These are phyloP conservation scores for Dicorynia guianensis DNA, from an alignment of 306 rosid species.

Conservation along the genomic window DNA sequence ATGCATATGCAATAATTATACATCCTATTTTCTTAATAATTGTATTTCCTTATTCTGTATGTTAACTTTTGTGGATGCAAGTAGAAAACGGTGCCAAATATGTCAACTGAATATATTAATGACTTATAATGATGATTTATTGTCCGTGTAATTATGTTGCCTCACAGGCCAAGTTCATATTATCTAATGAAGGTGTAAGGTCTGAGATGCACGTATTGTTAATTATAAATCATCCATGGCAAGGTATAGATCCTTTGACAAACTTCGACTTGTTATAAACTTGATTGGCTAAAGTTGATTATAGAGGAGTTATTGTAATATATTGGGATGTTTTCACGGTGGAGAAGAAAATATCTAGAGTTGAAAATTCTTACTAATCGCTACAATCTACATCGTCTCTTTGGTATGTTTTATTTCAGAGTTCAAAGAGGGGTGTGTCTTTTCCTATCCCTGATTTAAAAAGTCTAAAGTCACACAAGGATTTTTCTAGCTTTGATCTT, in stretches of 20 bases:
- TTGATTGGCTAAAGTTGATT: slow-evolving; percentile 64
- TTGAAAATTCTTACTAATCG: slow-evolving; percentile 76
- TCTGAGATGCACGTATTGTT: slow-evolving; percentile 48
- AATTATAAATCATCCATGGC: slow-evolving; percentile 52
- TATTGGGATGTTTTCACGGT: slow-evolving; percentile 63
- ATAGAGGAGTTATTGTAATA: slow-evolving; percentile 72
- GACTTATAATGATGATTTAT: slow-evolving; percentile 79
- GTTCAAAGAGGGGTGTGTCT: slow-evolving; percentile 76
- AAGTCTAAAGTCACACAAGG: too few species aligned
- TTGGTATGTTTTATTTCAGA: slow-evolving; percentile 65
- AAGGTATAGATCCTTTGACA: slow-evolving; percentile 54
- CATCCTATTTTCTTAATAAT: slow-evolving; percentile 1
- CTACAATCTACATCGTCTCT: slow-evolving; percentile 68
- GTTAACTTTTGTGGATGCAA: slow-evolving; percentile 60
- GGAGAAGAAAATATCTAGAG: slow-evolving; percentile 65
- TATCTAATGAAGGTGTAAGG: slow-evolving; percentile 56
- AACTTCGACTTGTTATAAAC: slow-evolving; percentile 58
- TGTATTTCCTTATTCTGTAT: slow-evolving; percentile 47
- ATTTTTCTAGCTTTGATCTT: slow-evolving; percentile 60
- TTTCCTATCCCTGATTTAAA: too few species aligned
- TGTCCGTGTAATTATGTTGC: slow-evolving; percentile 80
- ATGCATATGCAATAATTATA: too few species aligned
- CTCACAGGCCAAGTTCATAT: slow-evolving; percentile 58
- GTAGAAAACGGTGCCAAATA: slow-evolving; percentile 59
- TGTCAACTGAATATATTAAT: slow-evolving; percentile 58